Evolutionary conservation across 768 basidiomycete species (phyloP).

Genomic region (Lanmaoa rubissima): DNA sequence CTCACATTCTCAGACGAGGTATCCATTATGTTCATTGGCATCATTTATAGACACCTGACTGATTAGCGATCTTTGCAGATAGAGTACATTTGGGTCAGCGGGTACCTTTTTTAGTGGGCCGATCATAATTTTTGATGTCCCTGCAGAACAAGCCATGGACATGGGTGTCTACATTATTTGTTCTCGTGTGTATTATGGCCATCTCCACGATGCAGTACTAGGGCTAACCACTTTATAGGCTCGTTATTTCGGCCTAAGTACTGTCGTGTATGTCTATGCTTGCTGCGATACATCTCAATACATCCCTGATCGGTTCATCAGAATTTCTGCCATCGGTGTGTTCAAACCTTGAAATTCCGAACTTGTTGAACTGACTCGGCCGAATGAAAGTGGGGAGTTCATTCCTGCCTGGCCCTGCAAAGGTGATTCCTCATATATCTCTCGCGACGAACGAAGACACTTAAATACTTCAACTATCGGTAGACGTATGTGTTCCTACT

Average conservation of each 20-base stretch:
- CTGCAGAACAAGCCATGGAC: background rate
- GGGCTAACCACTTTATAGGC: background rate
- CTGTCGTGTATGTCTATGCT: background rate
- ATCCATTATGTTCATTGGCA: too few relatives aligned
- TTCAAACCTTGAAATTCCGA: background rate
- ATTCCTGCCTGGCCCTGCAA: conserved; percentile 6
- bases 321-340: conserved; percentile 2
- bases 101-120: background rate
- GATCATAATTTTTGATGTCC: background rate
- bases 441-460: too few relatives aligned
- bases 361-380: background rate
- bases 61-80: background rate
- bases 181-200: background rate
- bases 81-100: background rate
- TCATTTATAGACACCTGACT: too few relatives aligned
- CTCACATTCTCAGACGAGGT: too few relatives aligned
- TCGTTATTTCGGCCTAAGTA: conserved; percentile 12
- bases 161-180: background rate
- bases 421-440: background rate
- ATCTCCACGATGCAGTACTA: background rate
- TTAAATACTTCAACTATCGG: background rate
- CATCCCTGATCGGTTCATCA: background rate
- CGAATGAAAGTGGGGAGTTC: conserved; percentile 5
- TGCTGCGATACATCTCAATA: background rate
- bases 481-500: conserved; percentile 8